Conservation (phyloP, 2,329 filamentous ascomycete species). For the Exophiala calicioides region DNA sequence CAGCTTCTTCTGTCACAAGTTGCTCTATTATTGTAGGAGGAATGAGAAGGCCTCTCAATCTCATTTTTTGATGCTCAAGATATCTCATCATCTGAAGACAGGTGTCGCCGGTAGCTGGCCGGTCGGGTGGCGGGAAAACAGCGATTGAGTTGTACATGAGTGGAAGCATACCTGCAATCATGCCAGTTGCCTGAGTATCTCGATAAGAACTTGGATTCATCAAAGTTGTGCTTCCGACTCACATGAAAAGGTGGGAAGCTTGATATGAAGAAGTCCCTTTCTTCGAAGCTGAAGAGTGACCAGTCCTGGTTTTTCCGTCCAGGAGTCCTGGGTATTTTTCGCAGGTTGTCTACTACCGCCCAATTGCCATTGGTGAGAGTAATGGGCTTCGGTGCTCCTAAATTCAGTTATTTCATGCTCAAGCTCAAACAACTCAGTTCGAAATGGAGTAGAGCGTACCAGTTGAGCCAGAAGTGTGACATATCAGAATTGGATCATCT, state of each 20-base stretch:
- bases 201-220: no score
- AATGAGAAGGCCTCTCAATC: neutral
- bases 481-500: neutral
- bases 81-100: neutral
- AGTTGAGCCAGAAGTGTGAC: neutral
- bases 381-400: neutral
- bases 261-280: neutral
- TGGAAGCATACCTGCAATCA: no score
- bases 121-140: no score
- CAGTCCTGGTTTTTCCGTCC: neutral
- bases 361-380: neutral
- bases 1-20: neutral
- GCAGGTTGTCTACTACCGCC: neutral
- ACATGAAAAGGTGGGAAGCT: neutral
- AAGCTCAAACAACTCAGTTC: neutral
- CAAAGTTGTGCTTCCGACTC: neutral
- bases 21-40: neutral
- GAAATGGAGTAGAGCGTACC: neutral
- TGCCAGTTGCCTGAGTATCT: no score
- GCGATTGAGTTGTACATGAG: no score
- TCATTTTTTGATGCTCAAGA: neutral
- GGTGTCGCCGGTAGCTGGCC: neutral
- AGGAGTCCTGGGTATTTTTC: neutral
- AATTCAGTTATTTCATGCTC: neutral
- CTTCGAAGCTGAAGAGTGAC: neutral